A percentile compares a stretch with the other conserved stretches of the same genome.
Conservation (phyloP, 257 asterid species). For the Plantago major region DNA sequence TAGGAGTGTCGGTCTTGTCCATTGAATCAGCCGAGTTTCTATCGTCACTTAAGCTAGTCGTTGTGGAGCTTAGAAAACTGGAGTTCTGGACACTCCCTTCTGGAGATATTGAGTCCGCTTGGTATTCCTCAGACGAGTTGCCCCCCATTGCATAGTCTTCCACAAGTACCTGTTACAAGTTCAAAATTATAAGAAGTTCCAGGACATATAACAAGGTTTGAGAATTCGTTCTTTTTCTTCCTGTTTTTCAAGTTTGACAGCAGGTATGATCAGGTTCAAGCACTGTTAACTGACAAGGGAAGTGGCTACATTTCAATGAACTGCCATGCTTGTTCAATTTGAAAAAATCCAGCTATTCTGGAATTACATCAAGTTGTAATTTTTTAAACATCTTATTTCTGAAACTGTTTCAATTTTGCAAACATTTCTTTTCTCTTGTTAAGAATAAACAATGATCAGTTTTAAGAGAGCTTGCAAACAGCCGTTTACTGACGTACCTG, state of each 20-base stretch:
- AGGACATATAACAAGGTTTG: too few relatives aligned
- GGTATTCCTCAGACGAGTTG: slow-evolving; percentile 35
- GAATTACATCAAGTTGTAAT: too few relatives aligned
- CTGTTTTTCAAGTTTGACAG: too few relatives aligned
- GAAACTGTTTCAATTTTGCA: too few relatives aligned
- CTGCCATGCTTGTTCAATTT: too few relatives aligned
- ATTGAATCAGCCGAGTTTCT: slow-evolving; percentile 37
- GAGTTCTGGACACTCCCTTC: slow-evolving; percentile 49
- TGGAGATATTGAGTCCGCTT: slow-evolving; percentile 26
- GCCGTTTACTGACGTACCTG: background rate
- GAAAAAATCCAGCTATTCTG: too few relatives aligned
- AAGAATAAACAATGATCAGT: background rate
- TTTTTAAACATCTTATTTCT: too few relatives aligned
- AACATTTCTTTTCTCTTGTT: background rate
- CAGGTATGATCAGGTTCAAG: too few relatives aligned
- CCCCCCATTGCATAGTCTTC: slow-evolving; percentile 54
- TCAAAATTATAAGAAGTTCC: background rate
- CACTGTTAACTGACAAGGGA: too few relatives aligned
- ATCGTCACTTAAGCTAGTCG: slow-evolving; percentile 56
- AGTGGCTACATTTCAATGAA: too few relatives aligned
- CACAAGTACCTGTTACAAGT: slow-evolving; percentile 13
- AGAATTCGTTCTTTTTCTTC: too few relatives aligned
- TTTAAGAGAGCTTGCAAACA: background rate
- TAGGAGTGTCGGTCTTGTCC: slow-evolving; percentile 34
- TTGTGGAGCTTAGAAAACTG: slow-evolving; percentile 41